Base-by-base conservation (phyloP, 257 asterid species). In the Petrea volubilis region DNA sequence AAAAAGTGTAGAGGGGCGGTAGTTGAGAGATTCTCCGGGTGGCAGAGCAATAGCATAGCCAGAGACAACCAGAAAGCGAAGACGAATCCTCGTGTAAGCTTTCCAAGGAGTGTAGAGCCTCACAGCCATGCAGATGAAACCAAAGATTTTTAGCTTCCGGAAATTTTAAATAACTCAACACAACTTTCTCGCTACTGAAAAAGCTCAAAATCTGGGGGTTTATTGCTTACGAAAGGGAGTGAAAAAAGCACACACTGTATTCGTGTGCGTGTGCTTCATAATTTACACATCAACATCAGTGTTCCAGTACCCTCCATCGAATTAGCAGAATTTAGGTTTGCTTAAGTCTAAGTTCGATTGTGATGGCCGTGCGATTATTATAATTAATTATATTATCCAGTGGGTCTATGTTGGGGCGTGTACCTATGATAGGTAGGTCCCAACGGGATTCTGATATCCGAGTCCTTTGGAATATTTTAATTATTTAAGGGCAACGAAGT, bases 91-190 rank as follows among this genome's bases (percentile, higher is more conserved):
- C 87, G 93, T 77, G 91, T 75, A 78, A 77, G 86, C 79, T 76
- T 74, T 78, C 70, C 74, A 78, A 64, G 79, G 66, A 65, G 67
- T 75, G 85, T 36, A 64, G 40, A 81, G 76, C 68, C 69, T 74
- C 79, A 71, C 72, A 70, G 76, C 88, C 93, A 86, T 86, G 88
- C 86, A 82, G 80, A 79, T 74, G 76, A 64, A 80, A 81, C 85
- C 77, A 77, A 77, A 73, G 14, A 57, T 24, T 25, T 18, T 44
- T 27, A 31, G 34, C 53, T 67, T 14, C 64, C 31, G 55, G n/a
- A 72, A 52, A 36, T 41, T 61, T n/a, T n/a, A 57, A 21, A 17
- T 21, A 58, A 27, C 72, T 36, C 24, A 53, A 52, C 57, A 18
- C 28, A 74, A 65, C 25, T 31, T 31, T 65, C 59, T 65, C 20